Evolutionary conservation across 2,329 filamentous ascomycete species (phyloP), one percentile per base, ranked within the genome.

Genomic region (Fusarium verrucosum): DNA sequence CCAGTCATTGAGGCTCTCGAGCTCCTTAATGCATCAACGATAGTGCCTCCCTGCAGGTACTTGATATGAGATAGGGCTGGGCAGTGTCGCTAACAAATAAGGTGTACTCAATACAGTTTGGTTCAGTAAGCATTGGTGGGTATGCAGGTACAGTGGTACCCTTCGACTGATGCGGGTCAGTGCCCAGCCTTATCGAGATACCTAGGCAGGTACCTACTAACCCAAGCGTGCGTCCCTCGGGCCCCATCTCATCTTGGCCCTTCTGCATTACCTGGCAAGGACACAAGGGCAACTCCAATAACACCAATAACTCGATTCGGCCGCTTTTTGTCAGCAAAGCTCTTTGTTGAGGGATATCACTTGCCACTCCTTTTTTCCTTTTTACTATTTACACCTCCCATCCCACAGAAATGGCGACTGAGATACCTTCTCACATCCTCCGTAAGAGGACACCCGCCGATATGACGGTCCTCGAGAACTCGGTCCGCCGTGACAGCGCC

Each of bases 371-470:
- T 30, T 55, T 61, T 28, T 32, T 23, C n/a, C 6, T 17, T 25
- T 23, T 59, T 42, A 53, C 62, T 66, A 50, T 57, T 63, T 40
- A 35, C 42, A 45, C 43, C 36, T 58, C 58, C 49, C 54, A 43
- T 66, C 47, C 44, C 30, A 41, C 25, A 26, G 25, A 37, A 20
- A 62, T 50, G 58, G 35, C 59, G 33, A 51, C 44, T 26, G 53
- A 64, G 41, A 65, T 54, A 56, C 47, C 65, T 47, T 65, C 60
- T 19, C 45, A 65, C 30, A 65, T 52, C 42, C 64, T 67, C 47
- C 65, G 65, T 35, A 71, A 68, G 54, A 64, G 58, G 56, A 68
- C 62, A 57, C 52, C 57, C 36, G 67, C 62, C 35, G 66, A 68
- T 28, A 70, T 70, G 65, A 55, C 64, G 54, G 64, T 56, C 33